Evolutionary conservation across 192 early-diverging fungal genomes (phyloP).

Genomic region (Coemansia asiatica): DNA sequence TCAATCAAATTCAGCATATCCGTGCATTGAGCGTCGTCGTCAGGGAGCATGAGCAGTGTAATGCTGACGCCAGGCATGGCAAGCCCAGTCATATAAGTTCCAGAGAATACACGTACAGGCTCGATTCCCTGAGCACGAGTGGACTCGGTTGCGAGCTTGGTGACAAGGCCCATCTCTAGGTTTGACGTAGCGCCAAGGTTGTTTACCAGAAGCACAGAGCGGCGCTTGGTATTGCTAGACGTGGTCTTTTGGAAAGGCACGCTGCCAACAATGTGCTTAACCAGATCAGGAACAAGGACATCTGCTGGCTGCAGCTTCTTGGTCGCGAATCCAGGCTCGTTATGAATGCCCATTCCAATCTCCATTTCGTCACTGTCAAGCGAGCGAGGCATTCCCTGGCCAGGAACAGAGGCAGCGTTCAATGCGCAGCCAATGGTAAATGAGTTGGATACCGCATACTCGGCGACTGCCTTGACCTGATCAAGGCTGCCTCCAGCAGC

Average conservation of each 20-base stretch:
- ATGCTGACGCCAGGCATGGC: constrained; percentile 81
- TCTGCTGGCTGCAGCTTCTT: constrained; percentile 54
- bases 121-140: constrained; percentile 33
- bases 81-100: constrained; percentile 76
- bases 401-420: constrained; percentile 73
- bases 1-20: constrained; percentile 59
- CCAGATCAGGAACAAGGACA: constrained; percentile 56
- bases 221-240: constrained; percentile 17
- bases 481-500: constrained; percentile 61
- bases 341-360: constrained; percentile 85
- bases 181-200: constrained; percentile 78
- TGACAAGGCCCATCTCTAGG: constrained; percentile 70
- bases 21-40: constrained; percentile 26
- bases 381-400: constrained; percentile 56
- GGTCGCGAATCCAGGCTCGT: constrained; percentile 73
- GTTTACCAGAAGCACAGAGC: constrained; percentile 74
- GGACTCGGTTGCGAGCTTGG: constrained; percentile 67
- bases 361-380: constrained; percentile 61
- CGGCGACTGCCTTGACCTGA: constrained; percentile 57
- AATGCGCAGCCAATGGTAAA: constrained; percentile 80
- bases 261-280: constrained; percentile 58
- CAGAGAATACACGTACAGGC: constrained; percentile 62
- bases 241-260: constrained; percentile 40
- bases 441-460: constrained; percentile 61
- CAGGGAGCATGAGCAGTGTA: constrained; percentile 64